phyloP scores from a whole-genome alignment of 2,329 filamentous ascomycete species.

The Monosporascus sp. region DNA sequence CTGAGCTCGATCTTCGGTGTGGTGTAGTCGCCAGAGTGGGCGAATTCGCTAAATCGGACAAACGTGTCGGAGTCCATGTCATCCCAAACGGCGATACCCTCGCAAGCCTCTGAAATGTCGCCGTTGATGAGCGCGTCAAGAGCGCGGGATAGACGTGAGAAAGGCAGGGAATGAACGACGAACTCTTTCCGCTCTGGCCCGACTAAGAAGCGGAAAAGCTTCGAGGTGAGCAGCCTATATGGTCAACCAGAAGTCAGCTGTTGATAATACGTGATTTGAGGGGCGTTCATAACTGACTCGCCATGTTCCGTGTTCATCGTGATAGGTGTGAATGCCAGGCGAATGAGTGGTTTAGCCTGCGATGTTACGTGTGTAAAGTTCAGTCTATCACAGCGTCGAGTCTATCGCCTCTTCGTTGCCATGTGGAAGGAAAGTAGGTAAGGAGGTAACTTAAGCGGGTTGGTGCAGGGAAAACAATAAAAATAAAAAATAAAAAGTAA shows the following conservation, averaged over 20 bases:
- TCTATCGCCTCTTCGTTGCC: no score
- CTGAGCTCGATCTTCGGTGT: not conserved
- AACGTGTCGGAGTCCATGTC: slow-evolving; percentile 1
- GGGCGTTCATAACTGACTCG: not conserved
- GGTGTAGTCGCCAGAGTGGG: slow-evolving; percentile 3
- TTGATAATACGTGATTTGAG: not conserved
- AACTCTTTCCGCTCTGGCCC: not conserved
- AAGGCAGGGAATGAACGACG: slow-evolving; percentile 1
- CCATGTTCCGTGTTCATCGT: not conserved
- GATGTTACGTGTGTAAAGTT: not conserved
- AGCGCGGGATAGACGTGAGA: not conserved
- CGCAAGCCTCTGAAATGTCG: not conserved
- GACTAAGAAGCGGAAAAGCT: slow-evolving; percentile 3
- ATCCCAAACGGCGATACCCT: not conserved
- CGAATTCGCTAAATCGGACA: slow-evolving; percentile 1
- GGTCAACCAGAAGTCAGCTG: not conserved
- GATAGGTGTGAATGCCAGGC: not conserved
- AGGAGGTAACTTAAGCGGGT: no score
- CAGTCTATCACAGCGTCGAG: no score
- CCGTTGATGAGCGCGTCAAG: slow-evolving; percentile 1
- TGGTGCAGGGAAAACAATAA: no score
- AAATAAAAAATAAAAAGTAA: no score
- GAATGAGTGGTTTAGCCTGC: not conserved
- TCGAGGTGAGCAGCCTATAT: not conserved
- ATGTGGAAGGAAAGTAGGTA: no score